These are phyloP conservation scores for Jatropha curcas DNA, from an alignment of 345 rosid species.

Conservation along the genomic window DNA sequence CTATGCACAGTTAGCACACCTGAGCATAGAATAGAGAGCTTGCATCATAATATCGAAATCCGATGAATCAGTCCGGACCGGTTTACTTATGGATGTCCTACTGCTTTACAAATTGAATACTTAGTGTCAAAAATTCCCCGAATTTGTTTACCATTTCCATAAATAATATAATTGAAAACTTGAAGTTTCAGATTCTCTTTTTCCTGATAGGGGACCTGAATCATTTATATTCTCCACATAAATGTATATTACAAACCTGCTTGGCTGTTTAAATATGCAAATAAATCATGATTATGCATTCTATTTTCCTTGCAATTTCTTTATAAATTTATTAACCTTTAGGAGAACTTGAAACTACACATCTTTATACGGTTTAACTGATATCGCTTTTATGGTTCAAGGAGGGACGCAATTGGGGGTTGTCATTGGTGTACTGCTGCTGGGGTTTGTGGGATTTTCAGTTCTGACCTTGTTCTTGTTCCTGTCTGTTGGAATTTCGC, in stretches of 20 bases:
- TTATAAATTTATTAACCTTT: not conserved
- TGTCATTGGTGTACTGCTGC: constrained; percentile 57
- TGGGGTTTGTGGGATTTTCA: constrained; percentile 46
- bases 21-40: not conserved
- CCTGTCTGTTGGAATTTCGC: constrained; percentile 79
- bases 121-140: too few species aligned
- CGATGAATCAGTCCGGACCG: too few species aligned
- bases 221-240: not conserved
- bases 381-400: constrained; percentile 29
- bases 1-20: constrained; percentile 6
- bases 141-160: too few species aligned
- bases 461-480: constrained; percentile 64
- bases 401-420: constrained; percentile 52
- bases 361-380: not conserved
- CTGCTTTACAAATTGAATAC: too few species aligned
- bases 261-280: not conserved
- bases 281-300: not conserved
- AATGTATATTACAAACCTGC: too few species aligned
- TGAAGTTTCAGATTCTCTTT: too few species aligned
- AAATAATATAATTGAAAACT: too few species aligned
- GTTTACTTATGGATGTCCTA: too few species aligned
- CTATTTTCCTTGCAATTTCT: not conserved
- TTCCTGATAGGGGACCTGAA: too few species aligned
- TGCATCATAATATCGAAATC: too few species aligned
- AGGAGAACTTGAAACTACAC: not conserved